Evolutionary conservation across 2,329 filamentous ascomycete genomes (phyloP).

Genomic region (Zarea fungicola): DNA sequence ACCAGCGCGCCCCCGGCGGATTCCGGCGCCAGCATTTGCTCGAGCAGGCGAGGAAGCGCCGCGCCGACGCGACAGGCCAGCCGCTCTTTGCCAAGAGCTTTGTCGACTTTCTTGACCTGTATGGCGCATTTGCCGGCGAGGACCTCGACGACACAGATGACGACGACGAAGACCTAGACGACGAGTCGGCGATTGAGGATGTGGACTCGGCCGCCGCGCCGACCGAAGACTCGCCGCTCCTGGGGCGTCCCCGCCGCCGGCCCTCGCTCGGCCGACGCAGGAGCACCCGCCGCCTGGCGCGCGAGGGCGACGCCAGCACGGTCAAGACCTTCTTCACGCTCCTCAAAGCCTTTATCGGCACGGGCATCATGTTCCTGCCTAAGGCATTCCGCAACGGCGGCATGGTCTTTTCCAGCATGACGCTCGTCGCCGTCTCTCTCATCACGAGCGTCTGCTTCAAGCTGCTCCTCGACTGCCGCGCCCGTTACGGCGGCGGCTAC

Average conservation of each 20-base stretch:
- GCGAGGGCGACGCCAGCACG: constrained; percentile 59
- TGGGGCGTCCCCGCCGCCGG: constrained; percentile 22
- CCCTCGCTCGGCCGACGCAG: constrained; percentile 44
- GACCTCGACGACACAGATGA: constrained; percentile 48
- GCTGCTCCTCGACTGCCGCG: constrained; percentile 62
- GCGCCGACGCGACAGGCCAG: constrained; percentile 24
- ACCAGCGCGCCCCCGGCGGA: constrained; percentile 40
- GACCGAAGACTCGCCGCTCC: constrained; percentile 54
- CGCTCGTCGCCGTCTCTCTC: constrained; percentile 58
- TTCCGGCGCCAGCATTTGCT: constrained; percentile 43
- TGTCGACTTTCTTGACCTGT: constrained; percentile 69
- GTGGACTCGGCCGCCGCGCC: constrained; percentile 36
- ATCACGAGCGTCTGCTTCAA: constrained; percentile 68
- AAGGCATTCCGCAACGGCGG: constrained; percentile 76
- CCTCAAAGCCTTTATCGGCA: constrained; percentile 73
- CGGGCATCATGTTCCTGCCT: constrained; percentile 76
- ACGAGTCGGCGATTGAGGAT: constrained; percentile 48
- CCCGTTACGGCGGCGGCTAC: constrained; percentile 62
- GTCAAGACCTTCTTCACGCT: constrained; percentile 73
- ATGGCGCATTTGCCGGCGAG: constrained; percentile 72
- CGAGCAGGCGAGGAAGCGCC: constrained; percentile 35
- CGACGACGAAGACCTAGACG: constrained; percentile 38
- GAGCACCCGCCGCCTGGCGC: constrained; percentile 39
- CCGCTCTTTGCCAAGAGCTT: constrained; percentile 63
- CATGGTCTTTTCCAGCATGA: constrained; percentile 67